These are phyloP conservation scores for Lagenaria siceraria DNA, from an alignment of 306 rosid species.

Conservation along the genomic window DNA sequence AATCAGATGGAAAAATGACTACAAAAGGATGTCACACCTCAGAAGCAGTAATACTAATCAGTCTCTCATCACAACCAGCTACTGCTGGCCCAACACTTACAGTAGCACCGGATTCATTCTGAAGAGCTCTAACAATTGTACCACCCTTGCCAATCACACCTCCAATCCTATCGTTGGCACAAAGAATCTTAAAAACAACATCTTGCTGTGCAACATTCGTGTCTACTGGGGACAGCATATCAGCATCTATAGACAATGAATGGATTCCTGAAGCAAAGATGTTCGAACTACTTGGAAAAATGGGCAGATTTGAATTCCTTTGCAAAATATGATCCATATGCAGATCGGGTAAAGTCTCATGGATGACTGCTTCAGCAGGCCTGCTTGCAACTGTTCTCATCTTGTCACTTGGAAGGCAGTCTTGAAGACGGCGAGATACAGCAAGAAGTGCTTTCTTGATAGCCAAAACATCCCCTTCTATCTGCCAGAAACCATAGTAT, in stretches of 20 bases:
- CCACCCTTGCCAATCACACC: constrained; percentile 97
- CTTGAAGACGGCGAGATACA: constrained; percentile 69
- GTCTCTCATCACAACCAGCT: constrained; percentile 66
- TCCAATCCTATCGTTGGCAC: constrained; percentile 71
- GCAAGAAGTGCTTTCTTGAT: constrained; percentile 85
- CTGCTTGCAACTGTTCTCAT: constrained; percentile 38
- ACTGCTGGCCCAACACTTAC: constrained; percentile 54
- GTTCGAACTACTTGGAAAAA: constrained; percentile 40
- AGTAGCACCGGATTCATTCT: constrained; percentile 83
- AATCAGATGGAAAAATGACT: not conserved
- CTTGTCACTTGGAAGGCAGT: constrained; percentile 39
- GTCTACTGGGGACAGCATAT: constrained; percentile 39
- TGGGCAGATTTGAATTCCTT: constrained; percentile 33
- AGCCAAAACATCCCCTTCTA: constrained; percentile 71
- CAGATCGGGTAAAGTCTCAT: constrained; percentile 26
- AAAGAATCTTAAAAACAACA: constrained; percentile 65
- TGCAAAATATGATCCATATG: constrained; percentile 37
- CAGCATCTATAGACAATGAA: constrained; percentile 44
- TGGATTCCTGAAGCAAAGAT: constrained; percentile 46
- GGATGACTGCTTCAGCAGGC: constrained; percentile 38
- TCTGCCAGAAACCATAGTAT: constrained; percentile 36
- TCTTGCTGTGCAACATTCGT: constrained; percentile 40
- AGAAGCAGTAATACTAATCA: constrained; percentile 61
- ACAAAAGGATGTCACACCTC: constrained; percentile 47
- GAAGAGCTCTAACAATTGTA: constrained; percentile 60